Evolutionary conservation across 1,284 basidiomycete species (phyloP).

Genomic region (Apiotrichum mycotoxinovorans): DNA sequence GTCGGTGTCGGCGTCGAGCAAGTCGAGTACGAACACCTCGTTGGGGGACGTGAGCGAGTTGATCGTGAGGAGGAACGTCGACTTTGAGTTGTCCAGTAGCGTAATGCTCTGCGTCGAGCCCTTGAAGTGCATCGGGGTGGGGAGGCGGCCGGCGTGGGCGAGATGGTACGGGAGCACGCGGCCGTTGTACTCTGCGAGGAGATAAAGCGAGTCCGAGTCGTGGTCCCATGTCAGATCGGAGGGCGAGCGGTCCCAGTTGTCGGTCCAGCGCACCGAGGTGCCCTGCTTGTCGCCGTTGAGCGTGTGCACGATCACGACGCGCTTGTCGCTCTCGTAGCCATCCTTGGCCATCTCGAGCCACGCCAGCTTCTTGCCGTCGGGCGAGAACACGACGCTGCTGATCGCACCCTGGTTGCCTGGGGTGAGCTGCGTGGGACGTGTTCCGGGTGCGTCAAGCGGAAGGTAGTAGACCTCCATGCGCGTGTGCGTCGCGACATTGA

Average conservation of each 20-base stretch:
- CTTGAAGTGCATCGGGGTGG: slow-evolving; percentile 41
- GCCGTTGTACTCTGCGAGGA: slow-evolving; percentile 71
- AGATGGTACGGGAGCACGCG: slow-evolving; percentile 44
- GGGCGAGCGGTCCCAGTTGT: slow-evolving; percentile 78
- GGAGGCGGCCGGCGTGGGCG: slow-evolving; percentile 30
- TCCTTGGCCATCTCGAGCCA: slow-evolving; percentile 84
- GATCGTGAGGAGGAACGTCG: slow-evolving; percentile 24
- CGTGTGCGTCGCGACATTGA: slow-evolving; percentile 61
- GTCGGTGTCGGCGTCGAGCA: slow-evolving; percentile 10
- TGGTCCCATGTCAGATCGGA: slow-evolving; percentile 65
- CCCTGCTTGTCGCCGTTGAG: slow-evolving; percentile 52
- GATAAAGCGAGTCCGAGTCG: slow-evolving; percentile 65
- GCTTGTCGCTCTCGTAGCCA: slow-evolving; percentile 68
- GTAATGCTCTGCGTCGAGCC: slow-evolving; percentile 26
- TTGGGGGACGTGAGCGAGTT: slow-evolving; percentile 25
- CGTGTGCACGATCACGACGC: slow-evolving; percentile 68
- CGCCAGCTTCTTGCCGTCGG: slow-evolving; percentile 65
- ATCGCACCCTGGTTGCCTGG: slow-evolving; percentile 78
- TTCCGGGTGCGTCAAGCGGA: slow-evolving; percentile 25
- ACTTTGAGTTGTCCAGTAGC: slow-evolving; percentile 8
- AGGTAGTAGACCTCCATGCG: slow-evolving; percentile 51
- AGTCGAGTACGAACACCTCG: slow-evolving; percentile 43
- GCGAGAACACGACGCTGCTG: slow-evolving; percentile 64
- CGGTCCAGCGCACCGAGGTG: slow-evolving; percentile 51
- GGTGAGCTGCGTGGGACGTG: slow-evolving; percentile 56